phyloP scores from a whole-genome alignment of 2,329 filamentous ascomycete genomes.

The Trichoderma simmonsii region DNA sequence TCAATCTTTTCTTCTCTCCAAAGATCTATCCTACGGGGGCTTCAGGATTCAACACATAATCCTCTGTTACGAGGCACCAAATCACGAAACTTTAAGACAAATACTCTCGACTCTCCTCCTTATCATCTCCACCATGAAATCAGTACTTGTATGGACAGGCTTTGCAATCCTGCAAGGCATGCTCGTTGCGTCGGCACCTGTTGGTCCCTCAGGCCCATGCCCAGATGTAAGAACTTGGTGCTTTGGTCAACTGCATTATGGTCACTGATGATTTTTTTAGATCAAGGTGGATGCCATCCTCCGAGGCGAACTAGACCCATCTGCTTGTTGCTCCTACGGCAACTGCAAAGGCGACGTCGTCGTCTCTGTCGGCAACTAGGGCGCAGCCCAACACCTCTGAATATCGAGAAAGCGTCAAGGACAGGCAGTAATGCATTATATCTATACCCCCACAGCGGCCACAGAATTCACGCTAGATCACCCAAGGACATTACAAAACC shows the following conservation, averaged over 20 bases:
- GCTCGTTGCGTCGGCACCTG: constrained; percentile 27
- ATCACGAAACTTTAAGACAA: neutral
- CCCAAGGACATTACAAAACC: neutral
- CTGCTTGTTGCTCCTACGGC: constrained; percentile 54
- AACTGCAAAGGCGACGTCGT: constrained; percentile 50
- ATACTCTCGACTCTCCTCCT: neutral
- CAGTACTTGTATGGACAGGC: constrained; percentile 5
- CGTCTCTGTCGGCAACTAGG: constrained; percentile 40
- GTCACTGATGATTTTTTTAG: constrained; percentile 23
- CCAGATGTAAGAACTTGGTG: constrained; percentile 28
- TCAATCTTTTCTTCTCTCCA: neutral
- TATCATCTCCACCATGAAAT: constrained; percentile 10
- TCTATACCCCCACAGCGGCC: neutral
- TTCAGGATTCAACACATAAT: neutral
- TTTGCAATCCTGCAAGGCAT: constrained; percentile 18
- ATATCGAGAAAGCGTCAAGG: neutral
- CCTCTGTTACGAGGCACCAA: neutral
- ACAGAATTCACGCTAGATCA: neutral
- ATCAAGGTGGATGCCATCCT: constrained; percentile 43
- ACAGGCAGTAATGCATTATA: neutral
- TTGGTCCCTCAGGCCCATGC: constrained; percentile 36
- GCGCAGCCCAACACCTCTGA: neutral
- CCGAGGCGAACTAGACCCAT: constrained; percentile 44
- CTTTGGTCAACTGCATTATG: neutral
- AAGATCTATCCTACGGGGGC: neutral